Base-by-base conservation (phyloP, 805 yeast genomes). In the Saccharomycopsis sp. region DNA sequence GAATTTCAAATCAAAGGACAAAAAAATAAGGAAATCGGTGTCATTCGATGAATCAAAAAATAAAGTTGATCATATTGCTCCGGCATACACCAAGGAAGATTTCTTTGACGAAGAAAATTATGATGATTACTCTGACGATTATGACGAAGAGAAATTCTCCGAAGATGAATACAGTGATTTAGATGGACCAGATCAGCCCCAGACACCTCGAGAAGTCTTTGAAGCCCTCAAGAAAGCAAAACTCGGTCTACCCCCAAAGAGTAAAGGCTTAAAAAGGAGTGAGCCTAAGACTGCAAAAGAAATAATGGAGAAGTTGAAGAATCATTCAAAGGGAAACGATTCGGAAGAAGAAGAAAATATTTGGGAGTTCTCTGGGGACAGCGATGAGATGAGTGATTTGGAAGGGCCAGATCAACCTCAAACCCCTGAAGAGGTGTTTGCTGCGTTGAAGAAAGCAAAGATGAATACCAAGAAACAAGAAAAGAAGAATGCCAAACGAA, bases 361-460 rank as follows among this genome's bases (percentile, higher is more conserved):
- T 40, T 9, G 8, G 7, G 64, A 64, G 22, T 44, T 44, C 17
- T 44, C 46, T 31, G 53, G 61, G 19, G 61, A 59, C 32, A 43
- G 47, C 19, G 55, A 55, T 9, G 65, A 58, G 7, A 34, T 44
- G 16, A 45, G 43, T 31, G 51, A 48, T 22, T 28, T 48, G n/a
- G 48, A 48, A 27, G 51, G 49, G 3, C 41, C 42, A 8, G 54
- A 56, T 22, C 60, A 56, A 38, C 61, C 61, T 8, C 62, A 62
- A 51, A 61, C 65, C 9, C 68, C 60, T 1, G 71, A 61, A 36
- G 72, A 68, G 38, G 72, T 73, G 1, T 67, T 67, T 68, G 70
- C 63, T 2, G 66, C 71, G 2, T 54, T 72, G 42, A 68, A 60
- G 56, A 67, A 66, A 28, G 49, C 64, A 43, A 73, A 67, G 52